Percentiles rank a stretch among this genome's conserved stretches.
These are phyloP conservation scores for Cercophora scortea DNA, from an alignment of 495 filamentous ascomycete genomes.

Conservation along the genomic window DNA sequence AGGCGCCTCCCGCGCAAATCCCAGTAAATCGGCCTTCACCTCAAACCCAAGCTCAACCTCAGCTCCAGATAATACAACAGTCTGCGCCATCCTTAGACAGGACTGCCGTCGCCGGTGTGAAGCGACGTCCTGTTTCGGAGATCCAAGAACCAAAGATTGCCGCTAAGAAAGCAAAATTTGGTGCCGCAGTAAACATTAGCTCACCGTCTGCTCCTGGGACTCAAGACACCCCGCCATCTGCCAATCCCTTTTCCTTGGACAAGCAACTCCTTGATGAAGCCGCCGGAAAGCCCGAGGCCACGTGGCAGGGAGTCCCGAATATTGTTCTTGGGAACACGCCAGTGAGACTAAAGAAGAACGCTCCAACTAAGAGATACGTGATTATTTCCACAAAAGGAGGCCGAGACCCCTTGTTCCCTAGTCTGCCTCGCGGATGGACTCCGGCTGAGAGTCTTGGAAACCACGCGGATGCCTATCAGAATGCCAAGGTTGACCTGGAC, in stretches of 20 bases:
- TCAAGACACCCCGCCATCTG: neutral
- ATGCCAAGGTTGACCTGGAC: conserved; percentile 12
- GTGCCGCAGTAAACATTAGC: neutral
- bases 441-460: conserved; percentile 21
- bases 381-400: conserved; percentile 15
- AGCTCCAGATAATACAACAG: conserved; percentile 7
- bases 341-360: conserved; percentile 16
- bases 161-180: conserved; percentile 19
- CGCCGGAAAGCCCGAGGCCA: neutral
- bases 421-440: conserved; percentile 14
- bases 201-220: neutral
- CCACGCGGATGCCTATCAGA: conserved; percentile 17
- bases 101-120: conserved; percentile 4
- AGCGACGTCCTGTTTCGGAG: conserved; percentile 10
- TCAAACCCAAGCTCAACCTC: neutral
- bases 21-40: neutral
- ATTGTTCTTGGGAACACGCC: conserved; percentile 15
- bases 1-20: neutral
- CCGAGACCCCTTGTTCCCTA: conserved; percentile 17
- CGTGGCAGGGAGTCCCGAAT: conserved; percentile 16
- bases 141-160: conserved; percentile 1
- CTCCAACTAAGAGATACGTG: conserved; percentile 24
- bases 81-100: neutral
- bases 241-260: conserved; percentile 8
- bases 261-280: conserved; percentile 6